Percentiles rank a stretch among this genome's conserved stretches.
Evolutionary conservation across 495 filamentous ascomycete species (phyloP).

Genomic region (Aspergillus saccharolyticus): DNA sequence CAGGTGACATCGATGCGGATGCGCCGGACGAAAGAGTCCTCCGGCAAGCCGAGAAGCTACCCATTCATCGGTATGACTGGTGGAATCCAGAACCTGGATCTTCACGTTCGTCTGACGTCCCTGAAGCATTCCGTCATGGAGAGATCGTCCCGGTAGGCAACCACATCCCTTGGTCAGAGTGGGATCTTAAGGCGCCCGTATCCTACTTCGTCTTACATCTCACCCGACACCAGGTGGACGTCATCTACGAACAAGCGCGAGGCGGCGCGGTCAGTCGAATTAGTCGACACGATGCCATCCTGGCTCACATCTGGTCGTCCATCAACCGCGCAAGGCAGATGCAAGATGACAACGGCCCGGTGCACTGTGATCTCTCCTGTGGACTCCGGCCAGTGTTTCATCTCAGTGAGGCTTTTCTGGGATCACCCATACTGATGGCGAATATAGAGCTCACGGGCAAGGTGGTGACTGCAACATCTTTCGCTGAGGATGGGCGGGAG

Average conservation of each 20-base stretch:
- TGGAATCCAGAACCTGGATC: conserved; percentile 19
- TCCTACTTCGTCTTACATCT: conserved; percentile 24
- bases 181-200: conserved; percentile 19
- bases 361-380: conserved; percentile 24
- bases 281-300: conserved; percentile 28
- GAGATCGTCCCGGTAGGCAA: conserved; percentile 12
- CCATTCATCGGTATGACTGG: conserved; percentile 32
- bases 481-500: background rate
- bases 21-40: conserved; percentile 17
- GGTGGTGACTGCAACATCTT: background rate
- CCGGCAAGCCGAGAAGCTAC: conserved; percentile 15
- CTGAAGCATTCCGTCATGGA: conserved; percentile 15
- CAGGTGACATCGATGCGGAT: conserved; percentile 27
- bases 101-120: conserved; percentile 8
- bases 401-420: conserved; percentile 21
- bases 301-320: conserved; percentile 30
- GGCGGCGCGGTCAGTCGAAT: conserved; percentile 1
- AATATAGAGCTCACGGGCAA: conserved; percentile 22
- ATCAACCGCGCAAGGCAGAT: conserved; percentile 25
- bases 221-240: conserved; percentile 15
- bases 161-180: conserved; percentile 25
- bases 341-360: conserved; percentile 8
- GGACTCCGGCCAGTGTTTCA: conserved; percentile 16
- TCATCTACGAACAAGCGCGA: conserved; percentile 11
- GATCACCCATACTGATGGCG: conserved; percentile 23